Evolutionary conservation across 208 protist species (phyloP), one percentile per base, ranked within the genome.

Genomic region (Eutreptiella sp.): DNA sequence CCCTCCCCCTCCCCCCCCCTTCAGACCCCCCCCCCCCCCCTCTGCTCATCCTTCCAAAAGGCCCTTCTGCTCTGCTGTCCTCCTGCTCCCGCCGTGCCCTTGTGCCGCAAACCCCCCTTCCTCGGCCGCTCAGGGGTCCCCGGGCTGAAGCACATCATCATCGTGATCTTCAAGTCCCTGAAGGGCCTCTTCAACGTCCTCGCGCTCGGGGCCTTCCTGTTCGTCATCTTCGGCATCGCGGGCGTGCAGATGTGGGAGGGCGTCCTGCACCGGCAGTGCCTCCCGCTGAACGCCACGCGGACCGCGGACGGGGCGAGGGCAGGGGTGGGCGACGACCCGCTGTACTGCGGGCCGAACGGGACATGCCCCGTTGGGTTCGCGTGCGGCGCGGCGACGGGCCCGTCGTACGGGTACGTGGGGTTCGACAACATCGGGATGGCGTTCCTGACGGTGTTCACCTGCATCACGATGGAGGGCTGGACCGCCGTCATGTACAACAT

Each of bases 401-500:
- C 84, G 24, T 66, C 70, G 32, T 26, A 73, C 38, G 67, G 67
- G 11, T 59, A 47, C 35, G 67, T 64, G 38, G 32, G 14, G 7
- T 72, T 73, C 38, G 67, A 72, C 67, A 67, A 72, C 67, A 33
- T 72, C 31, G 39, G 42, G 16, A 4, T 7, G 3, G 63, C 67
- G 16, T 50, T 69, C 26, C 39, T 72, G 9, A 28, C 38, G 11
- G 26, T 72, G 23, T 73, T 72, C 41, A 50, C 63, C 7, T 14
- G n/a, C 27, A 60, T 72, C 27, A 54, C 67, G 11, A 41, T 72
- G 54, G 86, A 94, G 65, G 84, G 81, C 33, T 94, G 88, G 86
- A 79, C 83, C 21, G 59, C 66, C 7, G 59, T 94, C 39, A 70
- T 91, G 66, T 64, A 76, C 35, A 83, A 87, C 59, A 89, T 80